Evolutionary conservation across 208 protist species (phyloP).

Genomic region (Trypanosoma rangeli): DNA sequence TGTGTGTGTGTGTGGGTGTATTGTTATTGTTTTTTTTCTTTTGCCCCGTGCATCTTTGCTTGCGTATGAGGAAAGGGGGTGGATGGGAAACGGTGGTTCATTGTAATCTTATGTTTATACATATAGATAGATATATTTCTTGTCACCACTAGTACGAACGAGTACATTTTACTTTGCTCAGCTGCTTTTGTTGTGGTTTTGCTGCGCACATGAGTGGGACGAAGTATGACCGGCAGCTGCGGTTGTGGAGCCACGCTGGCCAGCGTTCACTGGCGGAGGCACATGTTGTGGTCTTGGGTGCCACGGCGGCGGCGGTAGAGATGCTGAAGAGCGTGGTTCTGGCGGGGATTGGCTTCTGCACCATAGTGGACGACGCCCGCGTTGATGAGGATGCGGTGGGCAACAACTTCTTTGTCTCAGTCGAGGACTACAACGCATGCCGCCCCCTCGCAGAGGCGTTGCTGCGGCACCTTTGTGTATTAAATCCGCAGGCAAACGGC

Average conservation of each 20-base stretch:
- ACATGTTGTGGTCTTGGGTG: constrained; percentile 92
- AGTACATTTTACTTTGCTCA: constrained; percentile 13
- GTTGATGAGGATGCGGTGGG: constrained; percentile 84
- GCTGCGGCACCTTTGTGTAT: constrained; percentile 67
- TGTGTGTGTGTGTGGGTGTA: neutral
- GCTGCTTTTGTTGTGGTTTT: neutral
- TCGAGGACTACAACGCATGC: constrained; percentile 37
- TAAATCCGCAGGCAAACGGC: constrained; percentile 83
- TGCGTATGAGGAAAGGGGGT: no score
- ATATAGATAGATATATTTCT: neutral
- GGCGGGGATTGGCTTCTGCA: constrained; percentile 91
- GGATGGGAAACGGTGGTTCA: no score
- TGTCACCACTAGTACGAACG: neutral
- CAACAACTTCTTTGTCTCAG: constrained; percentile 96
- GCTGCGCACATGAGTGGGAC: constrained; percentile 26
- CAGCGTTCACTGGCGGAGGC: constrained; percentile 86
- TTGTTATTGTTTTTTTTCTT: no score
- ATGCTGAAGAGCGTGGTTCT: constrained; percentile 97
- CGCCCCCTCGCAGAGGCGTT: constrained; percentile 67
- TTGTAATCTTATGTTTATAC: no score
- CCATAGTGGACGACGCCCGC: constrained; percentile 91
- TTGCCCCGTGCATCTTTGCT: no score
- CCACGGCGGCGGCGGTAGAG: constrained; percentile 88
- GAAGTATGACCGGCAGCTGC: constrained; percentile 93
- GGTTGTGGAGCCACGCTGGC: constrained; percentile 94